phyloP scores from a whole-genome alignment of 208 protist genomes.

The Trypanosoma grayi region DNA sequence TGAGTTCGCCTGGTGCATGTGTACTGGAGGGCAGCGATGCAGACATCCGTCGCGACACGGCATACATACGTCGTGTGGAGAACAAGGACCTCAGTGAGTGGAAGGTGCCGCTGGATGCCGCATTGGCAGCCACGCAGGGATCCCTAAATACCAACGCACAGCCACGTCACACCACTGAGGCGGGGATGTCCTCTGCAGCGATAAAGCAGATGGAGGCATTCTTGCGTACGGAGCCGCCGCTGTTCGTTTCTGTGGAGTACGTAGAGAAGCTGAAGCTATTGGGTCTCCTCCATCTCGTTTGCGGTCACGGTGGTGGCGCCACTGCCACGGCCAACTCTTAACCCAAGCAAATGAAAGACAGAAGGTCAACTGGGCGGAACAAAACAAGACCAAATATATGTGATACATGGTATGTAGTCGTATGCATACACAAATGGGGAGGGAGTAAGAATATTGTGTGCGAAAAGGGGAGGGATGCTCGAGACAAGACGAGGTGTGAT shows the following conservation, averaged over 20 bases:
- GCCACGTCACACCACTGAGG: background rate
- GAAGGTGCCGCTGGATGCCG: constrained; percentile 30
- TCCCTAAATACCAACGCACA: background rate
- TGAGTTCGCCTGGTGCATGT: constrained; percentile 66
- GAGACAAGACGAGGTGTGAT: no score
- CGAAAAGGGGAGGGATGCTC: background rate
- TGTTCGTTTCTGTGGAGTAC: constrained; percentile 36
- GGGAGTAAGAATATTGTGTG: background rate
- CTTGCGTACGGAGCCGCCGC: constrained; percentile 26
- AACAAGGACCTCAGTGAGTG: constrained; percentile 35
- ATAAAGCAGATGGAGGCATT: background rate
- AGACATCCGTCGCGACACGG: constrained; percentile 32
- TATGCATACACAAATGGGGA: background rate
- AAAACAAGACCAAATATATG: no score
- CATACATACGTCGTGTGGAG: constrained; percentile 35
- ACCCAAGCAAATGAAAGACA: background rate
- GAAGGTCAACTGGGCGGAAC: background rate
- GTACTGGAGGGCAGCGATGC: constrained; percentile 51
- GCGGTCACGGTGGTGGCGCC: background rate
- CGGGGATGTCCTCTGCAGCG: background rate
- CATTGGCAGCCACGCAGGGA: constrained; percentile 22
- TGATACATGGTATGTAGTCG: no score
- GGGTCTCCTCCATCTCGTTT: constrained; percentile 8
- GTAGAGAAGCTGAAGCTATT: constrained; percentile 28
- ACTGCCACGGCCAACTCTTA: no score